Evolutionary conservation across 140 eudicot genomes (phyloP).

Genomic region (Cichorium intybus): DNA sequence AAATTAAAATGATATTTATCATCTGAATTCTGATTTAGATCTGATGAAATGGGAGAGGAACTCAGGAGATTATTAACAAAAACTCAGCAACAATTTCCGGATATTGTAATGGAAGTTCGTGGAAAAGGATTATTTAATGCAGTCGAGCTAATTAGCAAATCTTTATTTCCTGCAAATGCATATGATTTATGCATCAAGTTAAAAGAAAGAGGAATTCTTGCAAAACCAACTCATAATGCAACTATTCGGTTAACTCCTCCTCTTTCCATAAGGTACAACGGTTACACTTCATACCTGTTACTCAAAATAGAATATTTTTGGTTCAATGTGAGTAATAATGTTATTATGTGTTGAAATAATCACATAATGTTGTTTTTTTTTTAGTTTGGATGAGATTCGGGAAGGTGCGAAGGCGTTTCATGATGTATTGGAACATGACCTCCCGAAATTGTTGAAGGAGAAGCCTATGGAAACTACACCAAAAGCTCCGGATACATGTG

Average conservation of each 20-base stretch:
- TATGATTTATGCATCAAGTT: constrained; percentile 81
- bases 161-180: constrained; percentile 74
- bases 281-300: too few species aligned
- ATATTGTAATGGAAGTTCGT: constrained; percentile 71
- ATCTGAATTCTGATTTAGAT: too few species aligned
- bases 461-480: constrained; percentile 38
- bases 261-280: constrained; percentile 73
- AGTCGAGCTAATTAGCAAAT: constrained; percentile 75
- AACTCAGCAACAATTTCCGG: constrained; percentile 64
- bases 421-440: constrained; percentile 73
- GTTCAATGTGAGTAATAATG: too few species aligned
- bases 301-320: too few species aligned
- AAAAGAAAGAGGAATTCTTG: constrained; percentile 93
- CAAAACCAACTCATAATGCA: constrained; percentile 91
- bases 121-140: constrained; percentile 95
- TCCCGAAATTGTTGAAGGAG: constrained; percentile 71
- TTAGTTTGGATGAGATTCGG: constrained; percentile 70
- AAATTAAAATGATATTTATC: too few species aligned
- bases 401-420: constrained; percentile 79
- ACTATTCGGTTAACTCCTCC: constrained; percentile 95
- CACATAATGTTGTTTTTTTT: neutral
- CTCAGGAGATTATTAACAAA: constrained; percentile 59
- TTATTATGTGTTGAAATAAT: neutral
- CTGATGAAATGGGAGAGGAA: constrained; percentile 80
- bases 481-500: constrained; percentile 39